These are phyloP conservation scores for Yarrowia sp. DNA, from an alignment of 805 yeast genomes.

Conservation along the genomic window DNA sequence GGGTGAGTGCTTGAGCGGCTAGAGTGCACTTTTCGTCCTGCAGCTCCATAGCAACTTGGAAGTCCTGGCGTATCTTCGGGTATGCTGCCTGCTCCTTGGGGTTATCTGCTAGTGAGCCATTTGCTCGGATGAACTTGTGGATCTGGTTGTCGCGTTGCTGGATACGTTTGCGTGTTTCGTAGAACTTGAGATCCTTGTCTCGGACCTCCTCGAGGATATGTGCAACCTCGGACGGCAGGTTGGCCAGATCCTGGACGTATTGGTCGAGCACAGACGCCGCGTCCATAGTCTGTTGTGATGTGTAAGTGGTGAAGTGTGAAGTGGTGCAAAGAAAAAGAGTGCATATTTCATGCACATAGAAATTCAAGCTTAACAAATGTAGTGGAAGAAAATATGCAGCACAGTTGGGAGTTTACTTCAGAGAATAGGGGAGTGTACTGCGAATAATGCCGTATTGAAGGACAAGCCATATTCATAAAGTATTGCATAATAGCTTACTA, in stretches of 20 bases:
- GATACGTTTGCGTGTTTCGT: slow-evolving; percentile 64
- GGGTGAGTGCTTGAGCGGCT: slow-evolving; percentile 79
- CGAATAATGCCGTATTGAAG: too few relatives aligned
- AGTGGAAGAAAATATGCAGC: too few relatives aligned
- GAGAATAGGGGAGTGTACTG: too few relatives aligned
- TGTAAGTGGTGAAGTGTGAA: neutral
- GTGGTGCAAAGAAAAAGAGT: slow-evolving; percentile 6
- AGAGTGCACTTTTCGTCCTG: slow-evolving; percentile 77
- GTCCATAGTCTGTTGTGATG: slow-evolving; percentile 55
- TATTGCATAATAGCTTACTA: too few relatives aligned
- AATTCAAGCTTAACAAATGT: too few relatives aligned
- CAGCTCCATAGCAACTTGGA: slow-evolving; percentile 54
- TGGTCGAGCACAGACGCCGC: slow-evolving; percentile 82
- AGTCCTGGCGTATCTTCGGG: slow-evolving; percentile 66
- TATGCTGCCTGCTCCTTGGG: slow-evolving; percentile 74
- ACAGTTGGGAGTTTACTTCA: too few relatives aligned
- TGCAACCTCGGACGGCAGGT: slow-evolving; percentile 82
- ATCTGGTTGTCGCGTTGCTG: slow-evolving; percentile 73
- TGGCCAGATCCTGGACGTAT: slow-evolving; percentile 61
- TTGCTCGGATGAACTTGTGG: slow-evolving; percentile 76
- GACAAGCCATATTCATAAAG: too few relatives aligned
- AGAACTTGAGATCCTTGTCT: slow-evolving; percentile 61
- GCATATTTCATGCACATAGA: neutral
- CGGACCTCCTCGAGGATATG: slow-evolving; percentile 77
- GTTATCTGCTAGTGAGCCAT: slow-evolving; percentile 76